phyloP scores from a whole-genome alignment of 2,329 filamentous ascomycete species.

The Colletotrichum lindemuthianum region DNA sequence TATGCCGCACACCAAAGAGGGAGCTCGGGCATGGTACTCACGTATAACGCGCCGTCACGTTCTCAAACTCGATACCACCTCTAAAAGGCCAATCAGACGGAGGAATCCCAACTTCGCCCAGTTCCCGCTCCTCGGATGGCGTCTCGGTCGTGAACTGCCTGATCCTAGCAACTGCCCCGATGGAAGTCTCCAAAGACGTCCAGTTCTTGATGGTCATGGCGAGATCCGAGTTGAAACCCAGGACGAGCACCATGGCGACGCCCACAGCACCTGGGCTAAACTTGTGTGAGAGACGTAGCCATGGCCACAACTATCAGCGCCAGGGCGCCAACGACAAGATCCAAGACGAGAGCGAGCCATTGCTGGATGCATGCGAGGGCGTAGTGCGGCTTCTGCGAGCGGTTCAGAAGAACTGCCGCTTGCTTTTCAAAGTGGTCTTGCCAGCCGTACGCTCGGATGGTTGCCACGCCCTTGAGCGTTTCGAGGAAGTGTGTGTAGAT shows the following conservation, averaged over 20 bases:
- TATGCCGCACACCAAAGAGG: neutral
- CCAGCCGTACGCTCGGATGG: constrained; percentile 50
- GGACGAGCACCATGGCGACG: constrained; percentile 11
- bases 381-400: constrained; percentile 63
- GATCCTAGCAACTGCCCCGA: constrained; percentile 19
- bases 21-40: constrained; percentile 2
- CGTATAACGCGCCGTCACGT: constrained; percentile 43
- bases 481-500: constrained; percentile 44
- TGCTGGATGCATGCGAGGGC: constrained; percentile 62
- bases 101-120: neutral
- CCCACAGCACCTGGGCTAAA: constrained; percentile 43
- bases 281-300: constrained; percentile 34
- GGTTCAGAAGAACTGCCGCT: constrained; percentile 41
- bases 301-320: constrained; percentile 44
- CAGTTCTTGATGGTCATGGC: constrained; percentile 15
- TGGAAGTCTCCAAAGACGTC: constrained; percentile 39
- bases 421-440: constrained; percentile 36
- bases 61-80: constrained; percentile 42
- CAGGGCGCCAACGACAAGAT: constrained; percentile 60
- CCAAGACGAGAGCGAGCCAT: constrained; percentile 62
- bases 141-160: constrained; percentile 33
- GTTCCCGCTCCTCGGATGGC: constrained; percentile 40
- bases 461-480: constrained; percentile 39
- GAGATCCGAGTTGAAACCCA: constrained; percentile 7
- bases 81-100: constrained; percentile 42